Percentiles rank a stretch among this genome's conserved stretches.
Evolutionary conservation across 2,329 filamentous ascomycete genomes (phyloP).

Genomic region (Fusarium sp.): DNA sequence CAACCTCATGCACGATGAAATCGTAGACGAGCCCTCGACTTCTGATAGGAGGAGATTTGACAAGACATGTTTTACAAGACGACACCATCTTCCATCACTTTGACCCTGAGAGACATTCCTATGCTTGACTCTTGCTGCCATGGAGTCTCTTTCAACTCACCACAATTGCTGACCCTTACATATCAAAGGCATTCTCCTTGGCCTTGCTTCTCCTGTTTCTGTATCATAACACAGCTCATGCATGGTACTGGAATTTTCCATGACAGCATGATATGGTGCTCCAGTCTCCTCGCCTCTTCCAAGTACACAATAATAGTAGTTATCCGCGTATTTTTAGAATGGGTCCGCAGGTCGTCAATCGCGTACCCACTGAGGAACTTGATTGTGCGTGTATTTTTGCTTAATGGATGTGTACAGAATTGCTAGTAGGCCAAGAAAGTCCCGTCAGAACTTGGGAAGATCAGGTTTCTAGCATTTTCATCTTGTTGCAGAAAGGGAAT

Average conservation of each 20-base stretch:
- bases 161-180: slow-evolving; percentile 11
- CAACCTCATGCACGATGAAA: slow-evolving; percentile 39
- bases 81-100: slow-evolving; percentile 33
- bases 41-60: slow-evolving; percentile 36
- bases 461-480: slow-evolving; percentile 14
- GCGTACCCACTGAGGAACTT: slow-evolving; percentile 28
- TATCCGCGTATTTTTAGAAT: slow-evolving; percentile 44
- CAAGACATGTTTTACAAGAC: slow-evolving; percentile 23
- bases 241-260: slow-evolving; percentile 22
- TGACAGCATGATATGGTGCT: slow-evolving; percentile 14
- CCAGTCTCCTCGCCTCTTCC: slow-evolving; percentile 17
- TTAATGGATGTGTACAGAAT: slow-evolving; percentile 29
- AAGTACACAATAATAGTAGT: slow-evolving; percentile 4
- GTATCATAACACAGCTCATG: background rate
- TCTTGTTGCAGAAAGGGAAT: background rate
- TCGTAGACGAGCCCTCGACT: slow-evolving; percentile 11
- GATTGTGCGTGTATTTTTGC: slow-evolving; percentile 12
- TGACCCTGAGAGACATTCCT: slow-evolving; percentile 30
- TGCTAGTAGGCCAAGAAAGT: background rate
- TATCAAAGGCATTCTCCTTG: background rate
- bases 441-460: slow-evolving; percentile 20
- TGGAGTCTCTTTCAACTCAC: slow-evolving; percentile 12
- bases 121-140: slow-evolving; percentile 22
- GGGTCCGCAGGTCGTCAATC: slow-evolving; percentile 31
- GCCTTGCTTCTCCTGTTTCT: background rate